Base-by-base conservation (phyloP, 1,284 basidiomycete genomes). In the Papiliotrema laurentii region DNA sequence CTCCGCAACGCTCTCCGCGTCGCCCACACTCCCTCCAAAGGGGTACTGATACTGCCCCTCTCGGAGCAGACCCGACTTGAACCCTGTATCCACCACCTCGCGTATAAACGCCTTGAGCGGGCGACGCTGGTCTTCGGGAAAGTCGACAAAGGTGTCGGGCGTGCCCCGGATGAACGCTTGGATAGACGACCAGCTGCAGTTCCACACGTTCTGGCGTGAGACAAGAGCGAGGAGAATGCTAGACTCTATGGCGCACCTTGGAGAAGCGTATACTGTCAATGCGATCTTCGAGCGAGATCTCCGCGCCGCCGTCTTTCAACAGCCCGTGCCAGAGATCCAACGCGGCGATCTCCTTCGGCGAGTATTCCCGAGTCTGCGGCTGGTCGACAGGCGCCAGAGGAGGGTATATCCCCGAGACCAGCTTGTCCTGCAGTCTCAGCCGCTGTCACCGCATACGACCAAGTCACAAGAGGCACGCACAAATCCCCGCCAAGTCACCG, bases 121-220 rank as follows among this genome's bases (percentile, higher is more conserved):
- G 1, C 39, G 50, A 59, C 54, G 19, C 26, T 48, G 7, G 11
- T 36, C 54, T 55, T 21, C 5, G 43, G 45, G 3, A 9, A 70
- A 57, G 26, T 45, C 41, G 14, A 52, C 55, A 41, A 64, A 68
- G 21, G 54, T 54, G 2, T 55, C 51, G 33, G 63, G 56, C 1
- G 59, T 62, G 7, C 60, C 58, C 9, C 68, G 63, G n/a, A 64
- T 55, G 6, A 72, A 57, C 18, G 64, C 63, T 45, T 69, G 61
- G 19, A 71, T 56, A 1, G 63, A 59, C 0, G 69, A 64, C 61
- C 66, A 68, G 24, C 63, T 59, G 33, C 59, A 61, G 40, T 71
- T 73, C 65, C 65, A 68, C 1, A 72, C 61, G 60, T 72, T 72
- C 70, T 72, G 54, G 13, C 5, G 26, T 10, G 6, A 25, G 30